phyloP scores from a whole-genome alignment of 139 green algal species.

The Coelastrella sp. region DNA sequence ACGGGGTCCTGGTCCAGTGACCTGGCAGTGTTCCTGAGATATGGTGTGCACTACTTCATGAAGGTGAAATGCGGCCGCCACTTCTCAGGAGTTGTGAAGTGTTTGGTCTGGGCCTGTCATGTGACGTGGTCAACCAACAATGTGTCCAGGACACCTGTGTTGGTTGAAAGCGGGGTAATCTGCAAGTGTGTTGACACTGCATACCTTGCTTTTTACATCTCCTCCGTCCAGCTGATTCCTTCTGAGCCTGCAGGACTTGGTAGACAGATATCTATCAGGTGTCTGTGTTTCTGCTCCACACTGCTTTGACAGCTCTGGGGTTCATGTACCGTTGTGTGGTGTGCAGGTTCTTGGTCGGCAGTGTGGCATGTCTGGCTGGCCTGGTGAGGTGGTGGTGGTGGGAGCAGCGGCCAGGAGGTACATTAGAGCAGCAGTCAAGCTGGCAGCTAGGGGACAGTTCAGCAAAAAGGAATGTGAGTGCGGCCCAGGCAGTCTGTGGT shows the following conservation, averaged over 20 bases:
- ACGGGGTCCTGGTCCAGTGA: conserved; percentile 54
- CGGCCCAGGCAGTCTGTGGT: no score
- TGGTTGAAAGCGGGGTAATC: no score
- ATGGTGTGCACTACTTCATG: conserved; percentile 46
- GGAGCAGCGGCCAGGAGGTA: conserved; percentile 47
- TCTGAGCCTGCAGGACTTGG: no score
- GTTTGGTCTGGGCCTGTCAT: neutral
- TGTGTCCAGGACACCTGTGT: no score
- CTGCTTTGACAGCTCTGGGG: neutral
- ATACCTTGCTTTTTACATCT: no score
- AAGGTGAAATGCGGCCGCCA: conserved; percentile 16
- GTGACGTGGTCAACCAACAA: no score
- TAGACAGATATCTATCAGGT: neutral
- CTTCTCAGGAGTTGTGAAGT: neutral
- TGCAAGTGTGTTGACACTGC: no score
- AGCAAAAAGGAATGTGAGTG: conserved; percentile 77
- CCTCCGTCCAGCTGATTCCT: no score
- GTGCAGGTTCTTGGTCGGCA: conserved; percentile 38
- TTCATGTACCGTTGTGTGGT: neutral
- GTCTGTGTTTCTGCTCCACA: neutral
- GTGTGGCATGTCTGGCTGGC: conserved; percentile 17
- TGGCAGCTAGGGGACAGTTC: conserved; percentile 85
- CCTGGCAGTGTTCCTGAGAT: conserved; percentile 38
- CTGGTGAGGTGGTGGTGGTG: conserved; percentile 33
- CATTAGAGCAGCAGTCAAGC: conserved; percentile 61